These are phyloP conservation scores for Ophiostoma sp. DNA, from an alignment of 2,329 filamentous ascomycete genomes.

Conservation along the genomic window DNA sequence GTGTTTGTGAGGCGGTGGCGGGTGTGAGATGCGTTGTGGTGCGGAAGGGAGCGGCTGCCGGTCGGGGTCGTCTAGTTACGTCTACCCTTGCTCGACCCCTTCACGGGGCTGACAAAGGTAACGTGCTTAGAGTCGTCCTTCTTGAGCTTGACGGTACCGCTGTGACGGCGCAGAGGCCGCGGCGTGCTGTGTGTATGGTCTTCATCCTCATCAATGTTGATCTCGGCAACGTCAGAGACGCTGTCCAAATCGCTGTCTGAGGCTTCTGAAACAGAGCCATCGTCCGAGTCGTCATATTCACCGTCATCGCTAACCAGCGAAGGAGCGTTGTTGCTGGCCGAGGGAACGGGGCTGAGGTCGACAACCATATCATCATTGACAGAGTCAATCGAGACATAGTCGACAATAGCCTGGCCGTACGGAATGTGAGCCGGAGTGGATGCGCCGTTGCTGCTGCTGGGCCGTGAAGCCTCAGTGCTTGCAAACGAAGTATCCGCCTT, in stretches of 20 bases:
- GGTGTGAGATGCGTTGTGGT: not conserved
- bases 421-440: conserved; percentile 42
- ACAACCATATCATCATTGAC: conserved; percentile 49
- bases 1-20: not conserved
- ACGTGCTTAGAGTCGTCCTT: conserved; percentile 59
- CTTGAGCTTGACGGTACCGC: conserved; percentile 49
- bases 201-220: conserved; percentile 60
- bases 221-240: conserved; percentile 62
- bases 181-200: conserved; percentile 35
- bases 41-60: not conserved
- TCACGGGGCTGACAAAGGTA: conserved; percentile 55
- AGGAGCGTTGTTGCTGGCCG: conserved; percentile 73
- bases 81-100: conserved; percentile 41
- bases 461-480: conserved; percentile 39
- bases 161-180: conserved; percentile 46
- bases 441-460: conserved; percentile 59
- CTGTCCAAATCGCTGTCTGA: conserved; percentile 61
- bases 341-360: conserved; percentile 68
- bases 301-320: conserved; percentile 79
- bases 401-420: conserved; percentile 44
- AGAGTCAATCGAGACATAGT: conserved; percentile 27
- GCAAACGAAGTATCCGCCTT: conserved; percentile 34
- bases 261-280: conserved; percentile 60
- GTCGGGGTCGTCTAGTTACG: conserved; percentile 34
- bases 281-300: conserved; percentile 72